Evolutionary conservation across 2,329 filamentous ascomycete species (phyloP).

Genomic region (Periconia sp.): DNA sequence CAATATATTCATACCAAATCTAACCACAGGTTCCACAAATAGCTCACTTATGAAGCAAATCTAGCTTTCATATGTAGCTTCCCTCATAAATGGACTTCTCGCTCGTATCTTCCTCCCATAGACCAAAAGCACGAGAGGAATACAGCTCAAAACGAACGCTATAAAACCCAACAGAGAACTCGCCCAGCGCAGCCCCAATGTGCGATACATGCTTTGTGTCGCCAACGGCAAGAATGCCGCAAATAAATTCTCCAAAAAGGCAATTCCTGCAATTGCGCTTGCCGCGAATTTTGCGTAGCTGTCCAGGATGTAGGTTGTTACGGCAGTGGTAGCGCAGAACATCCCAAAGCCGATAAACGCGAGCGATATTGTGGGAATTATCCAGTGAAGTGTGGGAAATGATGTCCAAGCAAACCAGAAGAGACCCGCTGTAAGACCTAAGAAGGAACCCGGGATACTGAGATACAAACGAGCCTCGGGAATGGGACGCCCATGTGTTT

Average conservation of each 20-base stretch:
- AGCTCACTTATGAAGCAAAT: not conserved
- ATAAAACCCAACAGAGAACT: slow-evolving; percentile 51
- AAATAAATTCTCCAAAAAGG: slow-evolving; percentile 53
- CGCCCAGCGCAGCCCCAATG: slow-evolving; percentile 53
- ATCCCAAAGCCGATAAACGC: slow-evolving; percentile 54
- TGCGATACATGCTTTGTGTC: slow-evolving; percentile 51
- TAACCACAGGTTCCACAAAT: not conserved
- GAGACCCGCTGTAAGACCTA: slow-evolving; percentile 52
- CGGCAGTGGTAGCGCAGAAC: slow-evolving; percentile 49
- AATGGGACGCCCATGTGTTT: slow-evolving; percentile 43
- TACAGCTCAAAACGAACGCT: slow-evolving; percentile 46
- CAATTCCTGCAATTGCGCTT: slow-evolving; percentile 52
- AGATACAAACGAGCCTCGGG: slow-evolving; percentile 52
- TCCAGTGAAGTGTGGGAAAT: slow-evolving; percentile 49
- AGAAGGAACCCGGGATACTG: slow-evolving; percentile 46
- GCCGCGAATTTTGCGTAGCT: slow-evolving; percentile 54
- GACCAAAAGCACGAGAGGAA: slow-evolving; percentile 48
- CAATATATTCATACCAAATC: too few relatives aligned
- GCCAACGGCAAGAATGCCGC: slow-evolving; percentile 53
- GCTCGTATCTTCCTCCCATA: slow-evolving; percentile 46
- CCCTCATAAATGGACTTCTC: slow-evolving; percentile 43
- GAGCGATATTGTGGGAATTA: slow-evolving; percentile 51
- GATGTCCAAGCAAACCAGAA: slow-evolving; percentile 56
- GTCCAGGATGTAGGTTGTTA: slow-evolving; percentile 54
- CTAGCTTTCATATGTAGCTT: slow-evolving; percentile 23